A percentile compares a stretch with the other conserved stretches of the same genome.
phyloP scores from a whole-genome alignment of 2,329 filamentous ascomycete species.

The Sarocladium brachiariae region DNA sequence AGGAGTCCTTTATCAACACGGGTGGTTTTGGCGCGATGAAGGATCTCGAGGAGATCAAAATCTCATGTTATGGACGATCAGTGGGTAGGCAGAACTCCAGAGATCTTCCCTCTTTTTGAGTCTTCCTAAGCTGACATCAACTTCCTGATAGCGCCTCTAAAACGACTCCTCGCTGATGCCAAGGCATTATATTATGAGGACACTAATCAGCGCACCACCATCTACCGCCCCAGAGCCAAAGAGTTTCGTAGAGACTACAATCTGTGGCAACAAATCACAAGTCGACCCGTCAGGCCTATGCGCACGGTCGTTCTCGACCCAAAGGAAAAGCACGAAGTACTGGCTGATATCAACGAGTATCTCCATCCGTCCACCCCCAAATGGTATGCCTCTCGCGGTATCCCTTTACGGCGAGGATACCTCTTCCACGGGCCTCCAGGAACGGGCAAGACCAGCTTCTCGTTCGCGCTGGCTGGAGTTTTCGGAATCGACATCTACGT shows the following conservation, averaged over 20 bases:
- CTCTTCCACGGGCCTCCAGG: conserved; percentile 71
- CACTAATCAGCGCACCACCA: conserved; percentile 49
- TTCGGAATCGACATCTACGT: conserved; percentile 63
- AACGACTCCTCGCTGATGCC: conserved; percentile 45
- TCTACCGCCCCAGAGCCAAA: conserved; percentile 46
- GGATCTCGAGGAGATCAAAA: conserved; percentile 44
- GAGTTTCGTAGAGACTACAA: conserved; percentile 38
- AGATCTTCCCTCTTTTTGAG: background rate
- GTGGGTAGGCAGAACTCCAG: conserved; percentile 20
- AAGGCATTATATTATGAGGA: conserved; percentile 45
- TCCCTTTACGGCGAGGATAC: conserved; percentile 71
- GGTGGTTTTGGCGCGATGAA: conserved; percentile 31
- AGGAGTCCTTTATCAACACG: conserved; percentile 32
- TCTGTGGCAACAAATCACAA: conserved; percentile 50
- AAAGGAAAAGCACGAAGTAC: conserved; percentile 56
- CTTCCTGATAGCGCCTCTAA: conserved; percentile 39
- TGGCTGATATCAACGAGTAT: conserved; percentile 72
- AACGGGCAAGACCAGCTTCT: conserved; percentile 65
- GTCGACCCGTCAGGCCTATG: conserved; percentile 63
- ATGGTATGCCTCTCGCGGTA: conserved; percentile 71
- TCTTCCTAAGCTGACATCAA: background rate
- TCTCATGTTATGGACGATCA: conserved; percentile 48
- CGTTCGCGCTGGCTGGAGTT: conserved; percentile 57
- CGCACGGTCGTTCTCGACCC: conserved; percentile 68
- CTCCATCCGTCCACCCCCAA: conserved; percentile 60